phyloP scores from a whole-genome alignment of 306 rosid genomes.

The Benincasa hispida region DNA sequence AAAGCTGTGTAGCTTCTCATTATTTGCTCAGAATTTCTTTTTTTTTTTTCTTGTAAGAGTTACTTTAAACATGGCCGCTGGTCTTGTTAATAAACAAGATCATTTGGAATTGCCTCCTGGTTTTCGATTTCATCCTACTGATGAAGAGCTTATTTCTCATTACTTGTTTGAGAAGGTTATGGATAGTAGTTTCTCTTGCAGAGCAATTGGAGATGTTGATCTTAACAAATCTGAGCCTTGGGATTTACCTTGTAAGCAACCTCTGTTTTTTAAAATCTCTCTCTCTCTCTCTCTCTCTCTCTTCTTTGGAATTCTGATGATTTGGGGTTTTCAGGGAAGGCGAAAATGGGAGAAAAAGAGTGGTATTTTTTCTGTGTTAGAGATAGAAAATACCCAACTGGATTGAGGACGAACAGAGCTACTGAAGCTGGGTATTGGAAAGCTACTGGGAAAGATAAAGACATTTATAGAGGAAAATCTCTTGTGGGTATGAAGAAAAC shows the following conservation, averaged over 20 bases:
- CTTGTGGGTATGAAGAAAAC: slow-evolving; percentile 98
- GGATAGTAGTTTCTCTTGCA: slow-evolving; percentile 38
- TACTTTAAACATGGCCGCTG: neutral
- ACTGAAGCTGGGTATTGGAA: slow-evolving; percentile 97
- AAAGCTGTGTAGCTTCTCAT: neutral
- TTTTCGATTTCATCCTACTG: slow-evolving; percentile 88
- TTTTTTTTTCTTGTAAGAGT: too few relatives aligned
- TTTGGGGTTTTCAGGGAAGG: slow-evolving; percentile 39
- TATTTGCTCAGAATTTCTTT: too few relatives aligned
- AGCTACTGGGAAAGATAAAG: slow-evolving; percentile 92
- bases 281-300: neutral
- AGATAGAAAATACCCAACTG: slow-evolving; percentile 93
- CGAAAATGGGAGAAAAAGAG: slow-evolving; percentile 92
- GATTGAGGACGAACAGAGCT: slow-evolving; percentile 87
- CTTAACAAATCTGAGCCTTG: slow-evolving; percentile 96
- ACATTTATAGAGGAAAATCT: slow-evolving; percentile 66
- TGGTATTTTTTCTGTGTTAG: slow-evolving; percentile 98
- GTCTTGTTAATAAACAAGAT: slow-evolving; percentile 24
- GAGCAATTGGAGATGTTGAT: slow-evolving; percentile 91
- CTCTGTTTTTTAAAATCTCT: neutral
- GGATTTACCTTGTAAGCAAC: slow-evolving; percentile 73
- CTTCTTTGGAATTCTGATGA: neutral
- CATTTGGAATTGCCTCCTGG: slow-evolving; percentile 73
- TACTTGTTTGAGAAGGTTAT: slow-evolving; percentile 58
- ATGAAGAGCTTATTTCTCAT: slow-evolving; percentile 91